Evolutionary conservation across 208 protist genomes (phyloP).

Genomic region (Leishmania guyanensis): DNA sequence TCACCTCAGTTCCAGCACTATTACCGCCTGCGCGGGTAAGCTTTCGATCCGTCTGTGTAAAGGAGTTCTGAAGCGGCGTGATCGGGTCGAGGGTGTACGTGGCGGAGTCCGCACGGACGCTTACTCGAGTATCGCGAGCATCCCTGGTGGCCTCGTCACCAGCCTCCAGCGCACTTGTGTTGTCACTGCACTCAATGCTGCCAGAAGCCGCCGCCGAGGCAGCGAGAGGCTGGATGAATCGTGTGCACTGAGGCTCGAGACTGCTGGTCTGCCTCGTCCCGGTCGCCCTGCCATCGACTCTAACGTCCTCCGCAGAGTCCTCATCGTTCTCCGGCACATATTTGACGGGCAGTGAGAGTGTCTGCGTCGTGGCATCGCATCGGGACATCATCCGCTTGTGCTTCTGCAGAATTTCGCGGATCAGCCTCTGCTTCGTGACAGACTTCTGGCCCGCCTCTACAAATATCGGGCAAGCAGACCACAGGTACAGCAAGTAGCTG

Average conservation of each 20-base stretch:
- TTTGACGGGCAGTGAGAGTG: slow-evolving; percentile 21
- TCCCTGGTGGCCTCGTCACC: neutral
- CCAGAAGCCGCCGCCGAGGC: neutral
- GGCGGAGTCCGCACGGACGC: neutral
- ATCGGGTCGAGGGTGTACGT: neutral
- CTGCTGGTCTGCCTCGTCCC: too few species aligned
- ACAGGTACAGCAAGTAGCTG: slow-evolving; percentile 51
- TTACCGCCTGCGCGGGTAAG: neutral
- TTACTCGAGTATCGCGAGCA: neutral
- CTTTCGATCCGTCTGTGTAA: slow-evolving; percentile 15
- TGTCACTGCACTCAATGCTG: slow-evolving; percentile 4
- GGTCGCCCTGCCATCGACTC: neutral
- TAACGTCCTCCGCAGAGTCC: neutral
- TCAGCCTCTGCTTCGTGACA: slow-evolving; percentile 46
- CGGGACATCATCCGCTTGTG: slow-evolving; percentile 45
- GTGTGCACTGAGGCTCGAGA: slow-evolving; percentile 5
- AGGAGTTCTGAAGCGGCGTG: slow-evolving; percentile 11
- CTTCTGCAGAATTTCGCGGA: slow-evolving; percentile 55
- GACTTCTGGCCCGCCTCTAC: slow-evolving; percentile 61
- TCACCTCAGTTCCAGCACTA: neutral
- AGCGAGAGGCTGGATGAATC: neutral
- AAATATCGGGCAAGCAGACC: slow-evolving; percentile 53
- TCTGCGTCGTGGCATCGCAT: slow-evolving; percentile 72
- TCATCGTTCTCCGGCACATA: neutral
- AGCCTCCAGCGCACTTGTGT: neutral